Percentiles rank a stretch among this genome's conserved stretches.
Conservation (phyloP, 306 rosid genomes). For the Cucurbita maxima region DNA sequence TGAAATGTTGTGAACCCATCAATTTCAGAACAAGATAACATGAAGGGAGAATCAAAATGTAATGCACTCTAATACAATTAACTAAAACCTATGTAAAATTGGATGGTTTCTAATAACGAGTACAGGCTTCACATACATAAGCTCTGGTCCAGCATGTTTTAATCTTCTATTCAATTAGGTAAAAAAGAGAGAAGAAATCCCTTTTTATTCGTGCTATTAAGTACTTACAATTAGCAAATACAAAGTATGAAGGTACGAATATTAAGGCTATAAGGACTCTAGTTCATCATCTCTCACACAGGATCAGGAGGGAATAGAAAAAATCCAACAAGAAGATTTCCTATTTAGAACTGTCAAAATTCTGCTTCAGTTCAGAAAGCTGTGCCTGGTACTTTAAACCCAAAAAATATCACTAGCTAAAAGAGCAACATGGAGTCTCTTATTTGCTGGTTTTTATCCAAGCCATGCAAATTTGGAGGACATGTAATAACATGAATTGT, state of each 20-base stretch:
- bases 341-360: neutral
- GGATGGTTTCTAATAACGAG: neutral
- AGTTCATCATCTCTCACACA: neutral
- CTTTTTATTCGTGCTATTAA: neutral
- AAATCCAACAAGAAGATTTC: neutral
- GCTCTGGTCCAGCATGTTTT: neutral
- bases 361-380: neutral
- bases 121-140: neutral
- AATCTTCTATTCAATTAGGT: neutral
- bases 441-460: neutral
- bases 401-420: neutral
- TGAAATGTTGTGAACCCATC: slow-evolving; percentile 33
- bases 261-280: neutral
- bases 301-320: neutral
- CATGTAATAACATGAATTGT: neutral
- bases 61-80: neutral
- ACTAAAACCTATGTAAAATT: neutral
- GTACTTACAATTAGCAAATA: neutral
- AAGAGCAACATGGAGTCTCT: neutral
- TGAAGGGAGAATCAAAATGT: neutral
- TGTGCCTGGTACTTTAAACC: neutral
- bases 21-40: slow-evolving; percentile 11
- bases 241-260: neutral
- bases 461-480: neutral
- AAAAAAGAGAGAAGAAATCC: neutral